Evolutionary conservation across 139 green algal genomes (phyloP).

Genomic region (Raphidocelis subcapitata): DNA sequence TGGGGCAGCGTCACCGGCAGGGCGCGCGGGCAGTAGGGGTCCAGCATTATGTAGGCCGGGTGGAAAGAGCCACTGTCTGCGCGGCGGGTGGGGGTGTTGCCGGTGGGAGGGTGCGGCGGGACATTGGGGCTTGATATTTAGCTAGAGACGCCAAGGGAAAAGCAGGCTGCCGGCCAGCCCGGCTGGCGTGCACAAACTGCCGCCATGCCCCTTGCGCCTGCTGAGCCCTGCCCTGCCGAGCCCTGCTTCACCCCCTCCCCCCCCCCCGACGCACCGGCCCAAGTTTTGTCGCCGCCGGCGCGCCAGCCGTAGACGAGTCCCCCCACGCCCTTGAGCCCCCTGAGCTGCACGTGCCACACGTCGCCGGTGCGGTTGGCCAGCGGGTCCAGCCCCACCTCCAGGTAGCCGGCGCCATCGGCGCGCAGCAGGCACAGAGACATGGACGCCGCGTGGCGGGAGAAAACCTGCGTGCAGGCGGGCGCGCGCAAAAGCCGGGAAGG

Average conservation of each 20-base stretch:
- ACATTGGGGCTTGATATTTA: not conserved
- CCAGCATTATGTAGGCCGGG: constrained; percentile 50
- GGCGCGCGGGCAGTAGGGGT: constrained; percentile 44
- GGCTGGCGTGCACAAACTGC: no score
- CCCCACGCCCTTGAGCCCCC: constrained; percentile 34
- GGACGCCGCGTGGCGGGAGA: constrained; percentile 46
- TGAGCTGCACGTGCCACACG: constrained; percentile 46
- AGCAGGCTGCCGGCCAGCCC: no score
- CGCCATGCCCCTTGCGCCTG: no score
- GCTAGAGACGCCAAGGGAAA: not conserved
- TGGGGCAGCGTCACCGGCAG: constrained; percentile 46
- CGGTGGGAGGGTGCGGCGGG: not conserved
- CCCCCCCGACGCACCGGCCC: constrained; percentile 32
- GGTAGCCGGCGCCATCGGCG: constrained; percentile 18
- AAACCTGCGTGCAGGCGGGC: constrained; percentile 20
- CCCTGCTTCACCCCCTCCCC: no score
- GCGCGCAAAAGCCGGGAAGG: no score
- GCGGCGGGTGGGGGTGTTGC: not conserved
- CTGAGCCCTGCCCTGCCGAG: no score
- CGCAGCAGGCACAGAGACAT: constrained; percentile 60
- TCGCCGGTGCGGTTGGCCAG: constrained; percentile 42
- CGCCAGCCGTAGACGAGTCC: constrained; percentile 65
- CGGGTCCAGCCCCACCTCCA: constrained; percentile 62
- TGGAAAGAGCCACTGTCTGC: constrained; percentile 22
- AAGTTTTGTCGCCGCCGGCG: constrained; percentile 55